Evolutionary conservation across 2,329 filamentous ascomycete genomes (phyloP).

Genomic region (Nannizziopsis barbatae): DNA sequence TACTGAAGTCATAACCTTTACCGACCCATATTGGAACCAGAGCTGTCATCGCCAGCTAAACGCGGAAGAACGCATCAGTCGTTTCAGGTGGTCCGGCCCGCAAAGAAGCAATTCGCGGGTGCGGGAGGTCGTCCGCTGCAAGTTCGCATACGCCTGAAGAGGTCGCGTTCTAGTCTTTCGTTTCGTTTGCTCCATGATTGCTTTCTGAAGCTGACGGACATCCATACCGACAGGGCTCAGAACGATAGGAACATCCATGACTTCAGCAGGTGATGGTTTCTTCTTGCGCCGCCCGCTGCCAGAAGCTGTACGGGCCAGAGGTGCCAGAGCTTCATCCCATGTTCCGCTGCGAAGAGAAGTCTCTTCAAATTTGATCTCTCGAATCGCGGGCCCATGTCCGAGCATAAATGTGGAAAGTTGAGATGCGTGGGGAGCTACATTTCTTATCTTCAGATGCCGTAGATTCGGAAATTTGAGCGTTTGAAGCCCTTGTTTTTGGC

Average conservation of each 20-base stretch:
- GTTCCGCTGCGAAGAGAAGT: conserved; percentile 58
- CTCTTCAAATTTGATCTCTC: conserved; percentile 70
- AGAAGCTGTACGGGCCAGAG: conserved; percentile 42
- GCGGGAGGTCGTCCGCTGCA: conserved; percentile 20
- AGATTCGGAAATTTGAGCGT: conserved; percentile 57
- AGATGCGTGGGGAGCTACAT: conserved; percentile 57
- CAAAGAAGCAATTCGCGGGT: conserved; percentile 22
- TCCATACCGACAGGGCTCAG: conserved; percentile 23
- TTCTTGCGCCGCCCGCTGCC: conserved; percentile 30
- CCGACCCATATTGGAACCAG: too few species aligned
- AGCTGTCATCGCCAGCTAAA: conserved; percentile 13
- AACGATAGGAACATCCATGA: conserved; percentile 31
- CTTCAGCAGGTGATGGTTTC: conserved; percentile 19
- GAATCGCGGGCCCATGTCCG: conserved; percentile 55
- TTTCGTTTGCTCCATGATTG: conserved; percentile 20
- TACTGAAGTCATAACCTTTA: too few species aligned
- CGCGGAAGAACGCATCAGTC: conserved; percentile 20
- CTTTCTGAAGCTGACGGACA: conserved; percentile 19
- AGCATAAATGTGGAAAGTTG: conserved; percentile 61
- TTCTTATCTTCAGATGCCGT: conserved; percentile 58
- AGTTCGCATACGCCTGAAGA: conserved; percentile 13
- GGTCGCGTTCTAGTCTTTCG: conserved; percentile 14
- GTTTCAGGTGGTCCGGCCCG: conserved; percentile 27
- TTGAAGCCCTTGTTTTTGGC: conserved; percentile 29
- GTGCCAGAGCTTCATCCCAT: conserved; percentile 74